Conservation (phyloP, 176 grass and related monocot species). For the Aegilops umbellulata region DNA sequence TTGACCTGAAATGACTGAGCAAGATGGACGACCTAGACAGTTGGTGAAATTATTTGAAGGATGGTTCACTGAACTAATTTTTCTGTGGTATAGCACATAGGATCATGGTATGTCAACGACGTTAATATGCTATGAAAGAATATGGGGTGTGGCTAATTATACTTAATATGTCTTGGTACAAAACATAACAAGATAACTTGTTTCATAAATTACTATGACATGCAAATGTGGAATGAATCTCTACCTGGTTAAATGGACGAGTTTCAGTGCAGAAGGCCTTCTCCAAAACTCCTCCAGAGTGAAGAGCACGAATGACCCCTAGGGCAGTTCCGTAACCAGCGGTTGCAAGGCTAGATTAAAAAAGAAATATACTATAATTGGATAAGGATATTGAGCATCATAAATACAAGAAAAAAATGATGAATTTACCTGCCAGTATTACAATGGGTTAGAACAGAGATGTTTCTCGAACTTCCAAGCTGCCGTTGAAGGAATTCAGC, state of each 20-base stretch:
- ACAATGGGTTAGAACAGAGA: slow-evolving; percentile 85
- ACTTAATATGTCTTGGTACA: neutral
- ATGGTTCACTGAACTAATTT: neutral
- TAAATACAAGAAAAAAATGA: neutral
- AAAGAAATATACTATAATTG: neutral
- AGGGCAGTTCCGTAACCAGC: slow-evolving; percentile 98
- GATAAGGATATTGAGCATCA: slow-evolving; percentile 6
- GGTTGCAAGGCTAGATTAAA: slow-evolving; percentile 72
- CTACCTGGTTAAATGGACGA: slow-evolving; percentile 93
- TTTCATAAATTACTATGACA: neutral
- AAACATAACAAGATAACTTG: neutral
- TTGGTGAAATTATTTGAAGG: neutral
- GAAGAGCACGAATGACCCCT: slow-evolving; percentile 82
- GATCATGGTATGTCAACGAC: neutral
- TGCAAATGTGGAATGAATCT: slow-evolving; percentile 3
- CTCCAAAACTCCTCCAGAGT: slow-evolving; percentile 58
- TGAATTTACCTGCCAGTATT: slow-evolving; percentile 83
- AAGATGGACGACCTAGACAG: neutral
- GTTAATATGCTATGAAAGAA: neutral
- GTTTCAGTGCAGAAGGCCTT: slow-evolving; percentile 96
- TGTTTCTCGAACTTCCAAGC: slow-evolving; percentile 39
- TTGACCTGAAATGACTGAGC: neutral
- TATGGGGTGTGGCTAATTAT: neutral
- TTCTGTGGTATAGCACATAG: neutral
- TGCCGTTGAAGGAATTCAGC: slow-evolving; percentile 60